A percentile compares a stretch with the other conserved stretches of the same genome.
Conservation (phyloP, 148 eudicot genomes). For the Heliosperma pusillum region DNA sequence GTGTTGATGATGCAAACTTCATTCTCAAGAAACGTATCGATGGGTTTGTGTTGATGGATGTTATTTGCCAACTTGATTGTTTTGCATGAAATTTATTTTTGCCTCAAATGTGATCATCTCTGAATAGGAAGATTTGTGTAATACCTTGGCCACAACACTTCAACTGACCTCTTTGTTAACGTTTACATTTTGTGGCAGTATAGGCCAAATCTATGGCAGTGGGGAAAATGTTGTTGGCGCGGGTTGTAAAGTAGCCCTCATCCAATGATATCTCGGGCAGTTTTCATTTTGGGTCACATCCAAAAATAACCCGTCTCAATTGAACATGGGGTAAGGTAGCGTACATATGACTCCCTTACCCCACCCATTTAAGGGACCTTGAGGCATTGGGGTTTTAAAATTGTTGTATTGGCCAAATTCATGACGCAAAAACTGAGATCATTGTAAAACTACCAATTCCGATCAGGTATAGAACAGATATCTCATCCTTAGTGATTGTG, state of each 20-base stretch:
- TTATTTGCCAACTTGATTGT: conserved; percentile 4
- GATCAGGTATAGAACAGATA: not conserved
- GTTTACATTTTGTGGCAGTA: not conserved
- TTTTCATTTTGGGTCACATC: not conserved
- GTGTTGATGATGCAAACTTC: conserved; percentile 24
- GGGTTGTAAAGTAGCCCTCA: not conserved
- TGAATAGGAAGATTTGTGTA: too few relatives aligned
- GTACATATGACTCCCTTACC: not conserved
- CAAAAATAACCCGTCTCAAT: not conserved
- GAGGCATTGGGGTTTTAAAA: not conserved
- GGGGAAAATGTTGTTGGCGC: not conserved
- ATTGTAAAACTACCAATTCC: not conserved
- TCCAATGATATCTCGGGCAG: not conserved
- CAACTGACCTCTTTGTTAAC: too few relatives aligned
- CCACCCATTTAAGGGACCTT: not conserved
- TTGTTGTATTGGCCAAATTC: not conserved
- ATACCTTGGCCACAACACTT: too few relatives aligned
- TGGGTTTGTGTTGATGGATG: not conserved
- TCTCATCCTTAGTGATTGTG: not conserved
- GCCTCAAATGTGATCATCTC: not conserved
- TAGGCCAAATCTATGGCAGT: not conserved
- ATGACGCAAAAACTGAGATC: not conserved
- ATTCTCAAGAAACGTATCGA: not conserved
- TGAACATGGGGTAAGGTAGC: not conserved
- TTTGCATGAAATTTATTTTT: not conserved